phyloP scores from a whole-genome alignment of 2,329 filamentous ascomycete species.

The Trichophyton benhamiae region DNA sequence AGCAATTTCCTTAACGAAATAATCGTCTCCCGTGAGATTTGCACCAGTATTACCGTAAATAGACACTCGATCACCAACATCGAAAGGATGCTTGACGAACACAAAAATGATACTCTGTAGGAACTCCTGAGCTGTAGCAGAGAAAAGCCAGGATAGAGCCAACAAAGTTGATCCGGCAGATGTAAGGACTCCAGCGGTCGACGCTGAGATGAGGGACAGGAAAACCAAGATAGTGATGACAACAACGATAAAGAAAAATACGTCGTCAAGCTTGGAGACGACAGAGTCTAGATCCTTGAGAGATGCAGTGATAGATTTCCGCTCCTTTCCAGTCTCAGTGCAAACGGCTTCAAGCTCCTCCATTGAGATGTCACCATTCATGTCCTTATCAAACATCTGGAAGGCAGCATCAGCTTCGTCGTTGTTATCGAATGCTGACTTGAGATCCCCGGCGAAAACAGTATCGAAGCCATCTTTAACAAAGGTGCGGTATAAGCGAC shows the following conservation, averaged over 20 bases:
- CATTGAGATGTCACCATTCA: conserved; percentile 93
- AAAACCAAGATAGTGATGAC: conserved; percentile 76
- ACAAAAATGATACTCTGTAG: conserved; percentile 82
- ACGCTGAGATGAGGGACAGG: conserved; percentile 76
- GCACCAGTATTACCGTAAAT: conserved; percentile 82
- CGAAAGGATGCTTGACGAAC: conserved; percentile 90
- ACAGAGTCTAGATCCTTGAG: conserved; percentile 92
- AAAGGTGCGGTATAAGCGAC: conserved; percentile 79
- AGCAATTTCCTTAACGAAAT: conserved; percentile 90
- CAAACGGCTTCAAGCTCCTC: conserved; percentile 87
- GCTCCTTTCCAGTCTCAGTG: conserved; percentile 86
- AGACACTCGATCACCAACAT: conserved; percentile 84
- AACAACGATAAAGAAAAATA: conserved; percentile 75
- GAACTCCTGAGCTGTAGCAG: conserved; percentile 86
- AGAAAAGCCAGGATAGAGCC: conserved; percentile 83
- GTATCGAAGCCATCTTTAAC: conserved; percentile 62
- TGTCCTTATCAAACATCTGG: conserved; percentile 84
- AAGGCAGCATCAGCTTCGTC: conserved; percentile 87
- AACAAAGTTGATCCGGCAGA: conserved; percentile 80
- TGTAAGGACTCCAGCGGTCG: conserved; percentile 79
- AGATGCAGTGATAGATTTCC: conserved; percentile 88
- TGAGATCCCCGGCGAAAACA: conserved; percentile 65
- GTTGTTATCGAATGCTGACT: conserved; percentile 61
- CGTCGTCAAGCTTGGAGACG: conserved; percentile 74
- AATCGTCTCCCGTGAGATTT: conserved; percentile 71